Evolutionary conservation across 805 yeast species (phyloP).

Genomic region (Wickerhamomyces xylosicus): DNA sequence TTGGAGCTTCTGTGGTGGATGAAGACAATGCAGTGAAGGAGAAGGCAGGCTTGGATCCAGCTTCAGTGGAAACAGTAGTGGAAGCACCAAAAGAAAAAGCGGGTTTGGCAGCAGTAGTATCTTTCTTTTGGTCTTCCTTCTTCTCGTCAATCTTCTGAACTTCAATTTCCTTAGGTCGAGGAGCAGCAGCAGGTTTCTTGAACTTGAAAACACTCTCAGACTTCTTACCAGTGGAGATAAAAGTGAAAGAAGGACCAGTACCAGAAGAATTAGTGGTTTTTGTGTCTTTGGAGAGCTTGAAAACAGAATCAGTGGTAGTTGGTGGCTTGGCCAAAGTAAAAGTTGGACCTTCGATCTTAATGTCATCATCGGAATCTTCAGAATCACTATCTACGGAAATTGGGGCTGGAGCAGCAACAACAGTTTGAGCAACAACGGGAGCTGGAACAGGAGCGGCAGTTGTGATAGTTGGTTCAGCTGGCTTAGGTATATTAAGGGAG

Average conservation of each 20-base stretch:
- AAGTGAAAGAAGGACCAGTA: slow-evolving; percentile 31
- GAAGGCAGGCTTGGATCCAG: slow-evolving; percentile 13
- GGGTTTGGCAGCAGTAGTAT: slow-evolving; percentile 11
- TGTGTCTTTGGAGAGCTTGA: slow-evolving; percentile 28
- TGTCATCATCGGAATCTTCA: slow-evolving; percentile 44
- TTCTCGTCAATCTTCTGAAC: slow-evolving; percentile 2
- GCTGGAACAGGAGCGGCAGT: slow-evolving; percentile 15
- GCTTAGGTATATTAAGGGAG: slow-evolving; percentile 4
- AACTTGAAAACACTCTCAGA: slow-evolving; percentile 25
- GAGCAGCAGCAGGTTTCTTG: background rate
- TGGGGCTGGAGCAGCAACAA: slow-evolving; percentile 2
- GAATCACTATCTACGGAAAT: slow-evolving; percentile 23
- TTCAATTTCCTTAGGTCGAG: slow-evolving; percentile 2
- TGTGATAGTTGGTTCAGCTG: slow-evolving; percentile 3
- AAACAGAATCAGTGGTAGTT: slow-evolving; percentile 38
- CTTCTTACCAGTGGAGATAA: slow-evolving; percentile 22
- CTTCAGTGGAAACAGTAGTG: background rate
- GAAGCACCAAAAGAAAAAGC: slow-evolving; percentile 18
- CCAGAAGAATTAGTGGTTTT: slow-evolving; percentile 15
- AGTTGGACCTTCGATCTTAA: slow-evolving; percentile 65
- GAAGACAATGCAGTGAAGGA: slow-evolving; percentile 15
- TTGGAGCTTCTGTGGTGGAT: slow-evolving; percentile 2
- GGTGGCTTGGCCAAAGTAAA: slow-evolving; percentile 42
- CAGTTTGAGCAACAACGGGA: background rate
- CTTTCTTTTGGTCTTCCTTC: slow-evolving; percentile 4